Conservation (phyloP, 192 early-diverging fungal species). For the Dimargaris xerosporica region DNA sequence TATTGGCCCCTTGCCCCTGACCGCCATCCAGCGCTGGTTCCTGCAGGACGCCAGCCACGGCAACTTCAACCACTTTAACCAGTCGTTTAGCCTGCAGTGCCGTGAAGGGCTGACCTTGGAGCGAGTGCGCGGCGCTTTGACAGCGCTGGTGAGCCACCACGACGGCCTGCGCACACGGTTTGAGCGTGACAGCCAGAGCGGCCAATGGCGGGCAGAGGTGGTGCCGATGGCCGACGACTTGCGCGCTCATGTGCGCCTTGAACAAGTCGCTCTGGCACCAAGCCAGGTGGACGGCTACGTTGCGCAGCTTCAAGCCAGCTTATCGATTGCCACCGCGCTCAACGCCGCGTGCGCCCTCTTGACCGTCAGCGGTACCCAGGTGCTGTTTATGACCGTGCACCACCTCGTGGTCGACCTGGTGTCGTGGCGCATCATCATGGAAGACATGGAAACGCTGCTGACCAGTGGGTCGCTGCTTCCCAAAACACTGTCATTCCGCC, state of each 20-base stretch:
- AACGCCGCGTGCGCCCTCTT: background rate
- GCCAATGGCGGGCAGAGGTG: background rate
- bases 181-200: too few species aligned
- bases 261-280: background rate
- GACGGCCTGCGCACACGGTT: background rate
- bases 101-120: background rate
- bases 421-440: constrained; percentile 21
- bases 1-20: background rate
- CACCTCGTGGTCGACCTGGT: constrained; percentile 21
- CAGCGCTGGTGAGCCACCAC: background rate
- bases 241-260: background rate
- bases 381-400: constrained; percentile 16
- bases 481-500: constrained; percentile 16
- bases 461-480: constrained; percentile 6
- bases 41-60: background rate
- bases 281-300: background rate
- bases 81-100: background rate
- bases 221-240: background rate
- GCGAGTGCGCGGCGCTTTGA: background rate
- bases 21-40: constrained; percentile 4
- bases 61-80: background rate
- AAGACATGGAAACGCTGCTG: constrained; percentile 15
- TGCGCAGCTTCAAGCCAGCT: background rate
- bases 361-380: background rate
- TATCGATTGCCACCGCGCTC: background rate